Evolutionary conservation across 495 filamentous ascomycete species (phyloP).

Genomic region (Evansstolkia leycettana): DNA sequence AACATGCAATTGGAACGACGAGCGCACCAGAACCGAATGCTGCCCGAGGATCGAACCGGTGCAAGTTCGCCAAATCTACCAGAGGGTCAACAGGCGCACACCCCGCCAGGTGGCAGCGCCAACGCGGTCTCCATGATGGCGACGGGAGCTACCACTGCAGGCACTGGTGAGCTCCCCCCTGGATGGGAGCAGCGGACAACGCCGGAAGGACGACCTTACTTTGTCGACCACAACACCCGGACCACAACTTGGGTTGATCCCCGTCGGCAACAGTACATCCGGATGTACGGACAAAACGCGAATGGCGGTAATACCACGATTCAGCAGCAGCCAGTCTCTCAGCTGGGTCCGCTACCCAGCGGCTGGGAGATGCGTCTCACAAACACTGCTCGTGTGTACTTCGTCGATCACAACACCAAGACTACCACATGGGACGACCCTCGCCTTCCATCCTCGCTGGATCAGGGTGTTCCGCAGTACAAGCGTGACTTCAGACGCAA

Average conservation of each 20-base stretch:
- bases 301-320: constrained; percentile 69
- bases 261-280: constrained; percentile 91
- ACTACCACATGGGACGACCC: constrained; percentile 99
- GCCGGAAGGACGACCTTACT: constrained; percentile 88
- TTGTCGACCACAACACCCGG: constrained; percentile 98
- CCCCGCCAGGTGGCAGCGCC: constrained; percentile 31
- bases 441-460: constrained; percentile 83
- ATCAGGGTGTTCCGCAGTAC: constrained; percentile 98
- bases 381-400: constrained; percentile 95
- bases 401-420: constrained; percentile 99
- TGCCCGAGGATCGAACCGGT: constrained; percentile 92
- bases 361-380: constrained; percentile 99
- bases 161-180: constrained; percentile 87
- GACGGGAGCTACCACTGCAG: constrained; percentile 86
- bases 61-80: constrained; percentile 77
- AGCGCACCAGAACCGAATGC: constrained; percentile 86
- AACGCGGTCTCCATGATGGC: constrained; percentile 77
- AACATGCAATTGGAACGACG: constrained; percentile 85
- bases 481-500: constrained; percentile 98
- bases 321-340: constrained; percentile 95
- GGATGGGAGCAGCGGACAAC: constrained; percentile 96
- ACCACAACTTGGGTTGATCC: constrained; percentile 99
- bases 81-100: constrained; percentile 44
- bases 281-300: constrained; percentile 83
- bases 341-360: constrained; percentile 90